Evolutionary conservation across 495 filamentous ascomycete species (phyloP).

Genomic region (Daldinia loculata): DNA sequence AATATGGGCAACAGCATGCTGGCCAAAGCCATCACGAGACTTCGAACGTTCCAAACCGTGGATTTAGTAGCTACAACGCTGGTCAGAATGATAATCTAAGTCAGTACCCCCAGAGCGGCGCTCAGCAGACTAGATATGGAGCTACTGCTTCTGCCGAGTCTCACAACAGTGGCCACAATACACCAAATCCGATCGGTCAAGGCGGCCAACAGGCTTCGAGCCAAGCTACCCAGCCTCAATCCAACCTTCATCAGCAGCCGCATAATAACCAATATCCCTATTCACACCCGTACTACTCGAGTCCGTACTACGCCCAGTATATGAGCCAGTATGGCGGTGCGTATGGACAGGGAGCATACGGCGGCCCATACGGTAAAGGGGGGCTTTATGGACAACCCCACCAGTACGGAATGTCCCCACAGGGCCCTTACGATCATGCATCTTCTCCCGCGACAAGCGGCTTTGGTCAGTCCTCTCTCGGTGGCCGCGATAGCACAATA

Average conservation of each 20-base stretch:
- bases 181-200: constrained; percentile 82
- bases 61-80: constrained; percentile 78
- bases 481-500: constrained; percentile 70
- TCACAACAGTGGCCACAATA: constrained; percentile 85
- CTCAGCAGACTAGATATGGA: constrained; percentile 68
- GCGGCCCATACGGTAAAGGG: constrained; percentile 78
- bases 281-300: constrained; percentile 81
- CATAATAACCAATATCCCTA: constrained; percentile 81
- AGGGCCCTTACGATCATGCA: constrained; percentile 77
- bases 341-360: constrained; percentile 73
- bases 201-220: constrained; percentile 62
- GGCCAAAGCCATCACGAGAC: constrained; percentile 76
- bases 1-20: constrained; percentile 74
- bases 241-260: constrained; percentile 65
- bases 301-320: constrained; percentile 77
- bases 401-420: constrained; percentile 77
- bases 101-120: constrained; percentile 76
- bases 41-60: constrained; percentile 69
- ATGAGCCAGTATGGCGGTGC: constrained; percentile 77
- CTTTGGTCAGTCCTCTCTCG: constrained; percentile 75
- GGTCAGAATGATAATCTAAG: constrained; percentile 75
- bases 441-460: constrained; percentile 76
- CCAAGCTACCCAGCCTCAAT: constrained; percentile 59
- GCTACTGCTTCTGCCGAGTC: constrained; percentile 75
- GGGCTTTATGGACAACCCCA: constrained; percentile 83